Evolutionary conservation across 2,329 filamentous ascomycete species (phyloP).

Genomic region (Alternaria rosae): DNA sequence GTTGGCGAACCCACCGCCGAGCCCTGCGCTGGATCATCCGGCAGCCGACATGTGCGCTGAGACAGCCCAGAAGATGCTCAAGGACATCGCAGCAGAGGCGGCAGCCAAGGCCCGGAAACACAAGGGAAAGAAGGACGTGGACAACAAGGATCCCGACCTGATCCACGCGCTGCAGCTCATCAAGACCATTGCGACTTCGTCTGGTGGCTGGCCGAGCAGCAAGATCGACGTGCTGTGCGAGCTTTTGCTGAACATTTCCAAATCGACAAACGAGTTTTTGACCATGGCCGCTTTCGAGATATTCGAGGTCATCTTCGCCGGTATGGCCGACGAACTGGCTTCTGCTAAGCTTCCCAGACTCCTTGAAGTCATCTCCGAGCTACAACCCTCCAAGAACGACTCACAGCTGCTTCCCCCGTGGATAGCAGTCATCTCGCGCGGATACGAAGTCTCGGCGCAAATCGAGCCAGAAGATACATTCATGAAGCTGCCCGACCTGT

Average conservation of each 20-base stretch:
- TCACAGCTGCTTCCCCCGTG: slow-evolving; percentile 93
- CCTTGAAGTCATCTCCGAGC: slow-evolving; percentile 87
- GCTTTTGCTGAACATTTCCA: slow-evolving; percentile 84
- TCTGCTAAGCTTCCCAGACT: slow-evolving; percentile 89
- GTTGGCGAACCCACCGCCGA: slow-evolving; percentile 84
- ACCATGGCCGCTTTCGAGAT: slow-evolving; percentile 97
- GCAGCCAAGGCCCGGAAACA: slow-evolving; percentile 74
- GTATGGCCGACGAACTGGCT: slow-evolving; percentile 86
- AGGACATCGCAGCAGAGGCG: slow-evolving; percentile 75
- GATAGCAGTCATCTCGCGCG: slow-evolving; percentile 93
- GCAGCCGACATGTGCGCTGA: slow-evolving; percentile 96
- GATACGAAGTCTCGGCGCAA: slow-evolving; percentile 92
- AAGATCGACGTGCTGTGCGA: slow-evolving; percentile 95
- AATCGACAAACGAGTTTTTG: slow-evolving; percentile 91
- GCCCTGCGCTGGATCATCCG: slow-evolving; percentile 90
- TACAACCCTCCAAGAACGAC: slow-evolving; percentile 91
- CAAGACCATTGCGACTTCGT: slow-evolving; percentile 85
- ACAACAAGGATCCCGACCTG: slow-evolving; percentile 77
- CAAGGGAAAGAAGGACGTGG: slow-evolving; percentile 60
- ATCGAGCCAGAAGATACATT: slow-evolving; percentile 91
- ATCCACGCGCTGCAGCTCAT: slow-evolving; percentile 93
- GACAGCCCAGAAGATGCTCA: slow-evolving; percentile 81
- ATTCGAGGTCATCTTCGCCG: slow-evolving; percentile 94
- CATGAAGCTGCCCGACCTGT: slow-evolving; percentile 84
- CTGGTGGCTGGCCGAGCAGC: slow-evolving; percentile 93